These are phyloP conservation scores for Aspergillus proliferans DNA, from an alignment of 2,329 filamentous ascomycete genomes.

Conservation along the genomic window DNA sequence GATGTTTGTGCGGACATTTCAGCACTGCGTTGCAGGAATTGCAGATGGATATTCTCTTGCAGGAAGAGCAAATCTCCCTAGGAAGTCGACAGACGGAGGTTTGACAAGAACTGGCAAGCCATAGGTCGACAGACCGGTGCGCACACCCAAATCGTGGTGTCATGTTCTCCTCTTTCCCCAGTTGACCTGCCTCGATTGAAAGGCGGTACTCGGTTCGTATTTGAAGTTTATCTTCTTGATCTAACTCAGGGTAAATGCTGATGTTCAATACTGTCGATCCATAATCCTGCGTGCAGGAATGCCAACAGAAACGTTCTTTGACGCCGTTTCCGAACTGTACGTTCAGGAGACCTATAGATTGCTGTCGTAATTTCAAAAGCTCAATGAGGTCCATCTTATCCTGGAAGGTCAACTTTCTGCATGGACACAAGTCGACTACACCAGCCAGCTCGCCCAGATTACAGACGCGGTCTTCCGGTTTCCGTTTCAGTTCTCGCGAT, in stretches of 20 bases:
- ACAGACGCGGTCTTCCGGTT: constrained; percentile 27
- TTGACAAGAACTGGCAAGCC: constrained; percentile 34
- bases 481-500: constrained; percentile 27
- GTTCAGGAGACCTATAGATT: constrained; percentile 18
- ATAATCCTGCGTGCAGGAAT: constrained; percentile 31
- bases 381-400: constrained; percentile 32
- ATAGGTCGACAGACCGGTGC: constrained; percentile 35
- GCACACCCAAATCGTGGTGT: constrained; percentile 37
- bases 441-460: constrained; percentile 30
- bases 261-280: constrained; percentile 29
- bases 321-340: constrained; percentile 23
- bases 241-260: constrained; percentile 30
- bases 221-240: constrained; percentile 24
- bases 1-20: constrained; percentile 30
- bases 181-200: constrained; percentile 25
- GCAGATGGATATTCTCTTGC: constrained; percentile 31
- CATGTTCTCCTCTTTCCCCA: constrained; percentile 33
- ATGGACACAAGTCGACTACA: constrained; percentile 35
- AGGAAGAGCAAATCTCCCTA: constrained; percentile 29
- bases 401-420: constrained; percentile 35
- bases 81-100: constrained; percentile 30
- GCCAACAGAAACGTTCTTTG: constrained; percentile 31
- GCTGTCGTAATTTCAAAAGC: constrained; percentile 25
- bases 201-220: constrained; percentile 35
- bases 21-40: constrained; percentile 28